Evolutionary conservation across 768 basidiomycete species (phyloP), one percentile per base, ranked within the genome.

Genomic region (Mycena rosella): DNA sequence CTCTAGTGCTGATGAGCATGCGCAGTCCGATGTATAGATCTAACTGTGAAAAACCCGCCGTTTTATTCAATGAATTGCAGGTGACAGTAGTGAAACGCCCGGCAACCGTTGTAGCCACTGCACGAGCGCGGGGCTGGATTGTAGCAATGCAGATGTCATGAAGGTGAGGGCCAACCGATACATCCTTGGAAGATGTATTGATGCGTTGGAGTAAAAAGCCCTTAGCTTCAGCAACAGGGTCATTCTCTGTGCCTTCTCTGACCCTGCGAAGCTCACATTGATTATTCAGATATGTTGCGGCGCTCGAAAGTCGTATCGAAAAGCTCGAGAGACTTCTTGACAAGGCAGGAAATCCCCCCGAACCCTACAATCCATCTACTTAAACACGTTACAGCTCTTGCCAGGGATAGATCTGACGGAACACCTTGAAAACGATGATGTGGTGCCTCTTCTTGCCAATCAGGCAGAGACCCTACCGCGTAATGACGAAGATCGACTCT

Each of bases 1-100:
- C n/a, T n/a, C n/a, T n/a, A 29, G 22, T 36, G 14, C n/a, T 58
- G n/a, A n/a, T n/a, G n/a, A n/a, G n/a, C n/a, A n/a, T n/a, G n/a
- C n/a, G n/a, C n/a, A n/a, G n/a, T n/a, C n/a, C n/a, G n/a, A n/a
- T n/a, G n/a, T n/a, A n/a, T n/a, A n/a, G n/a, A n/a, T n/a, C n/a
- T n/a, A n/a, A n/a, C n/a, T n/a, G n/a, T n/a, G n/a, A n/a, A n/a
- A n/a, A n/a, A n/a, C 60, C n/a, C 13, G 42, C 32, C 32, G 32
- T 26, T 34, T 42, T 44, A 45, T 45, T n/a, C n/a, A 15, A 7
- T 36, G 7, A 56, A 36, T 36, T 8, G 7, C 68, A 89, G 88
- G 89, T 68, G 90, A 94, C 75, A 91, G 91, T 73, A 89, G 87
- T 6, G 87, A 87, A 73, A 88, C 86, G 86, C 84, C 86, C 20